Evolutionary conservation across 1,284 basidiomycete species (phyloP).

Genomic region (Cutaneotrichosporon sp.): DNA sequence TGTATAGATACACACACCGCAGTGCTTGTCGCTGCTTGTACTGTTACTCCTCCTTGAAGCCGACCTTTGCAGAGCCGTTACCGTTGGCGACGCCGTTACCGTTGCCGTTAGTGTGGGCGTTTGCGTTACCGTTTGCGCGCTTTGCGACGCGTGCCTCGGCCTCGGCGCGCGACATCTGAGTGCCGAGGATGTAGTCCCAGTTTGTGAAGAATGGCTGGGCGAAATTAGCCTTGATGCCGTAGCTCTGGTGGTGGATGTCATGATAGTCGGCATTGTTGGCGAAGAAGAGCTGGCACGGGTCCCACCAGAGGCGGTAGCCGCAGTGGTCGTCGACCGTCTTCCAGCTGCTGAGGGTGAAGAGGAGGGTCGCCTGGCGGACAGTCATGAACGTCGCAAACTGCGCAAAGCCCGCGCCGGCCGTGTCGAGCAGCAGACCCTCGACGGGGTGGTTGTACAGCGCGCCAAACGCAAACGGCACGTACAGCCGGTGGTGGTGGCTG

Average conservation of each 20-base stretch:
- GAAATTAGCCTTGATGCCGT: conserved; percentile 95
- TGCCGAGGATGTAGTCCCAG: conserved; percentile 48
- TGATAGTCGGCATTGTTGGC: conserved; percentile 97
- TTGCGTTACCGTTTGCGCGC: background rate
- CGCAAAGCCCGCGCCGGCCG: conserved; percentile 72
- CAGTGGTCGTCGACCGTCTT: conserved; percentile 99
- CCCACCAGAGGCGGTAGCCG: conserved; percentile 82
- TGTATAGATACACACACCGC: too few relatives aligned
- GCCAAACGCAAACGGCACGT: conserved; percentile 95
- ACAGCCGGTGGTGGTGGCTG: conserved; percentile 91
- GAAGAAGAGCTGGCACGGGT: conserved; percentile 79
- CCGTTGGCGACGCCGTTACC: too few relatives aligned
- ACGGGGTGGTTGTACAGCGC: conserved; percentile 97
- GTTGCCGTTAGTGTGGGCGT: background rate
- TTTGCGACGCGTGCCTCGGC: conserved; percentile 20
- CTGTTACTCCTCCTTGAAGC: too few relatives aligned
- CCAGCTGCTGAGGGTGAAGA: conserved; percentile 77
- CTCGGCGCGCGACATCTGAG: conserved; percentile 44
- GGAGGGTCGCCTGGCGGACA: conserved; percentile 73
- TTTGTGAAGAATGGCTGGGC: conserved; percentile 77
- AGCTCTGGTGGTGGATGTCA: conserved; percentile 91
- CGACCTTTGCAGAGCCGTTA: too few relatives aligned
- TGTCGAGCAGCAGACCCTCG: conserved; percentile 89
- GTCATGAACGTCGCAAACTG: conserved; percentile 67
- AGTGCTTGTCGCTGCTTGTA: too few relatives aligned